Percentiles rank a stretch among this genome's conserved stretches.
These are phyloP conservation scores for Eucalyptus camaldulensis DNA, from an alignment of 345 rosid species.

Conservation along the genomic window DNA sequence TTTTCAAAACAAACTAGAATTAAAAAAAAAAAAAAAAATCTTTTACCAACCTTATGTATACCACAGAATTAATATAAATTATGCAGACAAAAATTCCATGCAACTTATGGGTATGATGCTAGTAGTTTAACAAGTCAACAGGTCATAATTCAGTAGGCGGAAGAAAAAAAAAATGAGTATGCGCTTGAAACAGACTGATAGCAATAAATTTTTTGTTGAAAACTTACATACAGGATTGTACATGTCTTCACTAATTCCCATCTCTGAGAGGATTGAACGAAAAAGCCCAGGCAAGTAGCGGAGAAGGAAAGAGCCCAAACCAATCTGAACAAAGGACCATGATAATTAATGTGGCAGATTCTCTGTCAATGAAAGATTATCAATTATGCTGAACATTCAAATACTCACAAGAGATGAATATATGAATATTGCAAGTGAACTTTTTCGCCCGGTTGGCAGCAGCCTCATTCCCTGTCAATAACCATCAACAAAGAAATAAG, in stretches of 20 bases:
- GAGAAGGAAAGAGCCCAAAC: slow-evolving; percentile 80
- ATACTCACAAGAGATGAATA: slow-evolving; percentile 72
- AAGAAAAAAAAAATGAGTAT: not conserved
- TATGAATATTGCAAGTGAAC: slow-evolving; percentile 66
- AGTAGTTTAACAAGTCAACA: not conserved
- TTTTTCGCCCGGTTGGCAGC: slow-evolving; percentile 77
- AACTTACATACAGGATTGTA: slow-evolving; percentile 98
- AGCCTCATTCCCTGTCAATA: slow-evolving; percentile 83
- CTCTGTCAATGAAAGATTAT: not conserved
- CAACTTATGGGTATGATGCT: not conserved
- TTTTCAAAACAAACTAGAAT: not conserved
- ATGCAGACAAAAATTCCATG: not conserved
- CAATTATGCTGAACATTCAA: not conserved
- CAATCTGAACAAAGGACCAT: slow-evolving; percentile 37
- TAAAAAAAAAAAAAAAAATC: too few relatives aligned
- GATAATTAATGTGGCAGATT: not conserved
- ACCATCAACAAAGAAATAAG: not conserved
- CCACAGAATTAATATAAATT: not conserved
- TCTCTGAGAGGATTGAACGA: slow-evolving; percentile 48
- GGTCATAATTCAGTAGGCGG: not conserved
- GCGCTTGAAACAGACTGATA: not conserved
- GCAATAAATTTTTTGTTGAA: not conserved
- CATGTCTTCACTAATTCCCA: slow-evolving; percentile 91
- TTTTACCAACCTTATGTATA: not conserved
- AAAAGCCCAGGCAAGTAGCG: slow-evolving; percentile 59